phyloP scores from a whole-genome alignment of 2,329 filamentous ascomycete species.

The Grosmannia penicillata region DNA sequence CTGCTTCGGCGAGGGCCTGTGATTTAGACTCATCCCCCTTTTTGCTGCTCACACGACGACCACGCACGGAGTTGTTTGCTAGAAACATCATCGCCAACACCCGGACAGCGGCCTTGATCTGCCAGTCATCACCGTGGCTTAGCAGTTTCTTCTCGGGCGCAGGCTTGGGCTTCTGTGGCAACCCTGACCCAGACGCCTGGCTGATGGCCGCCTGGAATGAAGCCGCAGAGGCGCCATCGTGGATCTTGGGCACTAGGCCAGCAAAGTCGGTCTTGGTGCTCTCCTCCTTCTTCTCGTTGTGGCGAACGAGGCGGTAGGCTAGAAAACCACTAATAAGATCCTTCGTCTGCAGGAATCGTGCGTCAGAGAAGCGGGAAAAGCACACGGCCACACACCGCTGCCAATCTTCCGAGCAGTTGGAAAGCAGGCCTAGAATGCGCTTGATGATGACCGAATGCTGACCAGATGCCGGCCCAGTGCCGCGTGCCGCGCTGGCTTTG shows the following conservation, averaged over 20 bases:
- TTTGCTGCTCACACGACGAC: too few species aligned
- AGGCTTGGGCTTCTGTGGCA: slow-evolving; percentile 32
- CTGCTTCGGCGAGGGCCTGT: too few species aligned
- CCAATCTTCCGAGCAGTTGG: slow-evolving; percentile 59
- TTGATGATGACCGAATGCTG: slow-evolving; percentile 77
- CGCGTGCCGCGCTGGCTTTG: slow-evolving; percentile 14
- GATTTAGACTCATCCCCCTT: too few species aligned
- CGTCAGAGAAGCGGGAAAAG: slow-evolving; percentile 56
- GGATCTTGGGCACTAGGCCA: slow-evolving; percentile 59
- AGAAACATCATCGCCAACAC: slow-evolving; percentile 70
- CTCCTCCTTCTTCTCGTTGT: slow-evolving; percentile 51
- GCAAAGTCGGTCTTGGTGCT: slow-evolving; percentile 45
- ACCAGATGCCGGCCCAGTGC: slow-evolving; percentile 34
- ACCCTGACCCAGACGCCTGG: slow-evolving; percentile 22
- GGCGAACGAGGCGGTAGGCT: slow-evolving; percentile 61
- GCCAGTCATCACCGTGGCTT: slow-evolving; percentile 74
- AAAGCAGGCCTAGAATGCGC: slow-evolving; percentile 64
- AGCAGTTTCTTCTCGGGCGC: slow-evolving; percentile 36
- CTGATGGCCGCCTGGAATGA: slow-evolving; percentile 67
- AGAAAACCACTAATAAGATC: slow-evolving; percentile 68
- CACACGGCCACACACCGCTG: slow-evolving; percentile 66
- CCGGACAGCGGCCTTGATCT: slow-evolving; percentile 65
- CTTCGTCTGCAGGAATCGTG: slow-evolving; percentile 56
- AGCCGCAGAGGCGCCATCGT: slow-evolving; percentile 49
- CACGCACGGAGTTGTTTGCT: slow-evolving; percentile 60